A percentile compares a stretch with the other conserved stretches of the same genome.
Conservation (phyloP, 768 basidiomycete genomes). For the Steccherinum ochraceum region DNA sequence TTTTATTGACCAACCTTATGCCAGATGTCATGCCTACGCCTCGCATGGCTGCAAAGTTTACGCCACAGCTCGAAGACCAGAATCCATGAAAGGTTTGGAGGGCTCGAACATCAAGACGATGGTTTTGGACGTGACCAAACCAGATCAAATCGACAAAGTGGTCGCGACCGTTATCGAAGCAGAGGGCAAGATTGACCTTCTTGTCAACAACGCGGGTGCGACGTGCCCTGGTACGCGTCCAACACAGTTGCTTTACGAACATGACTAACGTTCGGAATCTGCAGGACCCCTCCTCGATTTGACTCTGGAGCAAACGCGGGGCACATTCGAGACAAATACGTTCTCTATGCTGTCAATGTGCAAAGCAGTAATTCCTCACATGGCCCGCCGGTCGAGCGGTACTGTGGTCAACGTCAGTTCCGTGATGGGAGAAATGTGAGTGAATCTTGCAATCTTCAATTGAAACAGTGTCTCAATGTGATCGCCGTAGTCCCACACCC, state of each 20-base stretch:
- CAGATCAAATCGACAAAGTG: constrained; percentile 45
- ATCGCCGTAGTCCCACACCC: constrained; percentile 47
- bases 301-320: constrained; percentile 43
- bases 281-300: constrained; percentile 46
- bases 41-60: constrained; percentile 64
- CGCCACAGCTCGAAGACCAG: constrained; percentile 63
- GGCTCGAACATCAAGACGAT: constrained; percentile 39
- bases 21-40: constrained; percentile 65
- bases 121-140: constrained; percentile 57
- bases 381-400: constrained; percentile 59
- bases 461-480: background rate
- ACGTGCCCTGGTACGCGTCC: constrained; percentile 33
- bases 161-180: constrained; percentile 45
- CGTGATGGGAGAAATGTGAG: constrained; percentile 54
- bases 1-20: too few species aligned
- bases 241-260: background rate
- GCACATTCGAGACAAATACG: constrained; percentile 61
- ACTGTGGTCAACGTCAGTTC: constrained; percentile 74
- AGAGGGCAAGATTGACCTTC: constrained; percentile 61
- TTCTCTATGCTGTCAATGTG: constrained; percentile 55
- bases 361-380: constrained; percentile 61
- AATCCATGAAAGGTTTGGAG: constrained; percentile 54
- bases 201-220: constrained; percentile 76
- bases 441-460: constrained; percentile 4
- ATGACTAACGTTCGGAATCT: background rate